Evolutionary conservation across 371 early-diverging fungal genomes (phyloP), one percentile per base, ranked within the genome.

Genomic region (Dichotomocladium elegans): DNA sequence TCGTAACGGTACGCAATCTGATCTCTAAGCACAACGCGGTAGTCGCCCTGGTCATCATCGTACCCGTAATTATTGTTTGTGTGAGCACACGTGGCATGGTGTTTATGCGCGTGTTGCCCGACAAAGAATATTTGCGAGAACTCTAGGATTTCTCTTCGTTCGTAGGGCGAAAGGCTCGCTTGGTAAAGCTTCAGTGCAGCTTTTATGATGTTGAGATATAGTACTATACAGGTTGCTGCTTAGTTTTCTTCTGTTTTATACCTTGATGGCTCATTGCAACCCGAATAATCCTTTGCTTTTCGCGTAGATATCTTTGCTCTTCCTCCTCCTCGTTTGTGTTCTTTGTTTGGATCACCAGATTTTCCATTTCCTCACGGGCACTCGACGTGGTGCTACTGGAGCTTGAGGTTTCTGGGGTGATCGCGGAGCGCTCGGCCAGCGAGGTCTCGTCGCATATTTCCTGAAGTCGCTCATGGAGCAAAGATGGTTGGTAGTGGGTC

Each of bases 41-140:
- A 91, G 53, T 93, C 93, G 11, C 93, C 93, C 0, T 88, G 83
- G 22, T 89, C 78, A 66, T 93, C 93, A 58, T 92, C 93, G 30
- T 83, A 96, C 9, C 93, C 90, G 67, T 74, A 70, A 51, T 91
- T 86, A 49, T 74, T 73, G 8, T 57, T 56, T 27, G 54, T 57
- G 2, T 72, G 67, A 11, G 73, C 74, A n/a, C 66, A 59, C 15
- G 66, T 77, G 3, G 80, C 65, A 12, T 75, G 65, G 25, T 63
- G 63, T 46, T 85, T 85, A 29, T 78, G 65, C 0, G 85, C 77
- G 53, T 86, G 85, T 42, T 79, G 82, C 5, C 96, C 95, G 28
- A 89, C 84, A 62, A 89, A 96, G 61, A 91, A 95, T 14, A 96
- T 74, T 34, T 89, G 82, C 1, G 84, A 79, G 47, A 80, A 96